Evolutionary conservation across 108 stramenopile species (phyloP), one percentile per base, ranked within the genome.

Genomic region (Mediolabrus comicus): DNA sequence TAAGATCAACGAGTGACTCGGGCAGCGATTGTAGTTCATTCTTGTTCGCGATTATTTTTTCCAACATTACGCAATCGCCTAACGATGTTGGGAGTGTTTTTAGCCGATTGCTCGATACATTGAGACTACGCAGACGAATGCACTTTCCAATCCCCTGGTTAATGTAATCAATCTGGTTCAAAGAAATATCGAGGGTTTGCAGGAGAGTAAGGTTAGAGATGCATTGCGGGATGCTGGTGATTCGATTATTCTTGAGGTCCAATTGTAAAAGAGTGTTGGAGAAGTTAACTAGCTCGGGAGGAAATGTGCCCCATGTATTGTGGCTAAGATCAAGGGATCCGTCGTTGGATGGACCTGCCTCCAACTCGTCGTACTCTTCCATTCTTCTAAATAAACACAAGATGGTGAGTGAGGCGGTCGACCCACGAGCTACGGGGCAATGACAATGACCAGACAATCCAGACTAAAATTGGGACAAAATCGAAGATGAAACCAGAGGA

Each of bases 351-450:
- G 68, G 67, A 31, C 75, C 75, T 43, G 41, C 54, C 3, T 41
- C 22, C 1, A 77, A 16, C 28, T 69, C 62, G 36, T 77, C 75
- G 55, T 77, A 77, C 49, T 69, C 75, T 41, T 77, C 75, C 75
- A 77, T 77, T 19, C 14, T n/a, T n/a, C n/a, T n/a, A n/a, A n/a
- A n/a, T n/a, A n/a, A n/a, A n/a, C n/a, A n/a, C n/a, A n/a, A n/a
- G n/a, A n/a, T n/a, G n/a, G n/a, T n/a, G n/a, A n/a, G n/a, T n/a
- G n/a, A n/a, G n/a, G n/a, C n/a, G n/a, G n/a, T n/a, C n/a, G n/a
- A n/a, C n/a, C n/a, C n/a, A n/a, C n/a, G n/a, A n/a, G n/a, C n/a
- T n/a, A n/a, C n/a, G n/a, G n/a, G n/a, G n/a, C n/a, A n/a, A n/a
- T n/a, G n/a, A n/a, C n/a, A n/a, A n/a, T n/a, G n/a, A n/a, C n/a